These are phyloP conservation scores for Candida arabinofermentans DNA, from an alignment of 805 yeast species.

Conservation along the genomic window DNA sequence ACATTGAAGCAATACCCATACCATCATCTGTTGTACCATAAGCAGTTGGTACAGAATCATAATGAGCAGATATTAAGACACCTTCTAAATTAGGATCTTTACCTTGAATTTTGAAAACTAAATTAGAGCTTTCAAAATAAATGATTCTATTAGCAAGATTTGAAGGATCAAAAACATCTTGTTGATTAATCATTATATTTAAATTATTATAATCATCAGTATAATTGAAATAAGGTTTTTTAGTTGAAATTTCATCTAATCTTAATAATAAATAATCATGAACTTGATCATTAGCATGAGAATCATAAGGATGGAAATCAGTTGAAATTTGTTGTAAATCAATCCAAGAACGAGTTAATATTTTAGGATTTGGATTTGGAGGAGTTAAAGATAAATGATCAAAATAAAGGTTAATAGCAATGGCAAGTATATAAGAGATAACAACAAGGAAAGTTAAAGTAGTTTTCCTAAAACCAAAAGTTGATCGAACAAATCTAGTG, in stretches of 20 bases:
- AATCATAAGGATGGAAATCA: conserved; percentile 72
- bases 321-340: conserved; percentile 67
- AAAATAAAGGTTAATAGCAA: conserved; percentile 30
- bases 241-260: conserved; percentile 33
- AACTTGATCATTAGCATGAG: conserved; percentile 71
- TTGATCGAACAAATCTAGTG: conserved; percentile 36
- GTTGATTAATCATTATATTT: conserved; percentile 43
- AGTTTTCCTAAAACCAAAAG: conserved; percentile 72
- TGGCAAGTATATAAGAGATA: conserved; percentile 41
- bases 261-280: conserved; percentile 58
- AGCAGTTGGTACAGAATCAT: conserved; percentile 83
- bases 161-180: conserved; percentile 43
- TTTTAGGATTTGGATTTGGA: conserved; percentile 40
- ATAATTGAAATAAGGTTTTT: conserved; percentile 32
- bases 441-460: conserved; percentile 55
- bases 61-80: conserved; percentile 77
- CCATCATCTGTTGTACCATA: conserved; percentile 93
- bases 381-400: conserved; percentile 39
- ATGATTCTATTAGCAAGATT: conserved; percentile 43
- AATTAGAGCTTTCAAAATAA: conserved; percentile 81
- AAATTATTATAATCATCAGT: conserved; percentile 37
- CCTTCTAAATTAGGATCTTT: conserved; percentile 55
- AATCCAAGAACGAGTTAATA: conserved; percentile 52
- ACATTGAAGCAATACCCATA: conserved; percentile 75
- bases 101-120: conserved; percentile 75